Evolutionary conservation across 305 asterid species (phyloP), one percentile per base, ranked within the genome.

Genomic region (Solanum hybrid): DNA sequence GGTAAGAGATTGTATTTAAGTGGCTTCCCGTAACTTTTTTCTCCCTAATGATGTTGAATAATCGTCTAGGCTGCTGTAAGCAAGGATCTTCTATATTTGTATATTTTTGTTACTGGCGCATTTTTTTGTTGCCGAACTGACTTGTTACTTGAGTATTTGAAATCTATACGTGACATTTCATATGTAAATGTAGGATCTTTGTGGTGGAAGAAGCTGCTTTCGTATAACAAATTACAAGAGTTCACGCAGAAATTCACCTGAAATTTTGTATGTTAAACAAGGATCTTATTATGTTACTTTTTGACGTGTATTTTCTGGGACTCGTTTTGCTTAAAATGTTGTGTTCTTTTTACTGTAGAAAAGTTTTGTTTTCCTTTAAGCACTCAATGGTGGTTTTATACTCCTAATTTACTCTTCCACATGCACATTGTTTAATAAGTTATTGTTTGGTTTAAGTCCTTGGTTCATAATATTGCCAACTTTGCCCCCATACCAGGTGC

Each of bases 151-250:
- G 46, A 84, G 31, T 20, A 31, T 31, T 84, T 32, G 87, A 35
- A 84, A 84, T 31, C n/a, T 88, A 24, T 89, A 71, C n/a, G 29
- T 79, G 87, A 64, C 75, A 29, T 87, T 85, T 93, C 88, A 37
- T 90, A 87, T 89, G 34, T 29, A 75, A 90, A 84, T 29, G 86
- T 91, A 97, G 99, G 98, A 95, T 91, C 91, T 9, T 84, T 96
- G 98, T 69, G 96, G 96, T 89, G 98, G 98, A 90, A 89, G 76
- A 42, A 93, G 96, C 95, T 95, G 99, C 96, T 97, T 97, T 90
- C 92, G 91, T 71, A 91, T 97, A 89, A 93, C 92, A 95, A 95
- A 94, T 93, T 91, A 88, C 97, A 90, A 91, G 91, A 89, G 89
- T 79, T 93, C 96, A 51, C 93, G 91, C 90, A 89, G 90, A 92